Evolutionary conservation across 768 basidiomycete genomes (phyloP), one percentile per base, ranked within the genome.

Genomic region (Trametes villosa): DNA sequence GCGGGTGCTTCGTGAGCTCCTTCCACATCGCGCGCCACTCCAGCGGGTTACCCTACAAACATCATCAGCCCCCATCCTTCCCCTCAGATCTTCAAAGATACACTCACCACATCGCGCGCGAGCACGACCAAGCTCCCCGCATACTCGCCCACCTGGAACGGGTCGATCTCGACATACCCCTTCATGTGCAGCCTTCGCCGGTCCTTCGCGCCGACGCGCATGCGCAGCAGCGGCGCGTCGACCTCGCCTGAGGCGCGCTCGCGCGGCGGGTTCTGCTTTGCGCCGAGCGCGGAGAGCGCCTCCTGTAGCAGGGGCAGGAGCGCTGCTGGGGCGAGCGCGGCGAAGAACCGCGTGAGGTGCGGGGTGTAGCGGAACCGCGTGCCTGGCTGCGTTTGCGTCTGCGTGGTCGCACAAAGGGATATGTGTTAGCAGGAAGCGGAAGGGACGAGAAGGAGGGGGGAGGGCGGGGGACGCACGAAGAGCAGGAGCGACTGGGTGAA

Each of bases 321-420:
- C 4, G 81, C 73, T 0, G 75, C 72, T 0, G 89, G 89, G 0
- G 78, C 77, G 3, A 87, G 70, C 0, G 80, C 72, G 0, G 88
- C 82, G 71, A 92, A 94, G 79, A 95, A 94, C 0, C 92, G 87
- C 0, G 93, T 94, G 18, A 93, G 80, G 59, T 87, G 82, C 0
- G 91, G 89, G 1, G 79, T 86, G 67, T 93, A 92, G 12, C 86
- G 83, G 55, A 44, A 54, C 27, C 77, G 79, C 40, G 17, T n/a
- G 4, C 92, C 92, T 1, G 77, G 75, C 76, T 92, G 90, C 0
- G 92, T 93, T 81, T 95, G 90, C 0, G 92, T 91, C 93, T 95
- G 66, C 0, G 29, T 0, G n/a, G 11, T 22, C 24, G 13, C 13
- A 36, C 24, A 45, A 34, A 8, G 46, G 20, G 8, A 27, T n/a